Percentiles rank a stretch among this genome's conserved stretches.
phyloP scores from a whole-genome alignment of 805 yeast species.

The Saturnispora dispora region DNA sequence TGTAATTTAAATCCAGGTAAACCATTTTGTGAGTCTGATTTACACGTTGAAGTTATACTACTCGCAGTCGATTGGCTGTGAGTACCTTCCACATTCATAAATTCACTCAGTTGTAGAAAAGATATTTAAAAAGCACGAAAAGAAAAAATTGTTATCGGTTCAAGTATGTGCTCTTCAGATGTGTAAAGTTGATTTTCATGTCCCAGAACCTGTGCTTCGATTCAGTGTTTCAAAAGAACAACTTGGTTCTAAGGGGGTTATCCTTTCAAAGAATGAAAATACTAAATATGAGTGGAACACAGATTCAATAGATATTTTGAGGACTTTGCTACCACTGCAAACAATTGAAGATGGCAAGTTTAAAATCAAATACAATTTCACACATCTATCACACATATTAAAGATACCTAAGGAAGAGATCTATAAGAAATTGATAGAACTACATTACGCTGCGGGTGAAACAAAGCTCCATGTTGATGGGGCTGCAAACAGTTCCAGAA shows the following conservation, averaged over 20 bases:
- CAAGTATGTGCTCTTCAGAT: not conserved
- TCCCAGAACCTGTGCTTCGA: constrained; percentile 1
- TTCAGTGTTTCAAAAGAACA: not conserved
- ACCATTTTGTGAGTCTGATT: not conserved
- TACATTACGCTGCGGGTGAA: constrained; percentile 11
- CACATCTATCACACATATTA: constrained; percentile 13
- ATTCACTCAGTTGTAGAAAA: not conserved
- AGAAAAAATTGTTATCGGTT: not conserved
- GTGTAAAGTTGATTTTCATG: not conserved
- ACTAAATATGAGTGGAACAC: constrained; percentile 13
- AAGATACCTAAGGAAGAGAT: constrained; percentile 12
- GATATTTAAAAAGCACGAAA: not conserved
- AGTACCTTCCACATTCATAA: not conserved
- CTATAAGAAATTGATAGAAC: constrained; percentile 20
- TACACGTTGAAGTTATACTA: not conserved
- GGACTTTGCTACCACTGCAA: constrained; percentile 12
- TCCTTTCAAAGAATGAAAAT: not conserved
- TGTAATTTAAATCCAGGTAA: constrained; percentile 37
- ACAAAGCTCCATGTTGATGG: not conserved
- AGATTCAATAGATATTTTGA: constrained; percentile 11
- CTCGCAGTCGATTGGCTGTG: not conserved
- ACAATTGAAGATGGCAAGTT: constrained; percentile 14
- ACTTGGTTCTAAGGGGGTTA: not conserved
- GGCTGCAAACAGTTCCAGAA: not conserved
- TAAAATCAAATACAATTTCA: constrained; percentile 16